Evolutionary conservation across 441 rosid species (phyloP), one percentile per base, ranked within the genome.

Genomic region (Pelargonium citronellum): DNA sequence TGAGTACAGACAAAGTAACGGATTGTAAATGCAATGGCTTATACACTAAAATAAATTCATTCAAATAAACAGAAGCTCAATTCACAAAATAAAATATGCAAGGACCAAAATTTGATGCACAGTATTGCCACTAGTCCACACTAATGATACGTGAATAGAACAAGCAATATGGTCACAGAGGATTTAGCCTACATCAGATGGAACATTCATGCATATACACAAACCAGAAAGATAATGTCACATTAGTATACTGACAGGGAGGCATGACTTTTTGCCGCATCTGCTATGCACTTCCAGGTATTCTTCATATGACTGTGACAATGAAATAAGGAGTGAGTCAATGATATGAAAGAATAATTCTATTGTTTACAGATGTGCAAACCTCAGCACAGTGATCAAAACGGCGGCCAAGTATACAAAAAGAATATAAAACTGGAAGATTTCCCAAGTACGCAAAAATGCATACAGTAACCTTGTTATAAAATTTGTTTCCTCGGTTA

Each of bases 271-370:
- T 78, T 80, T 80, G 85, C 83, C 75, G 87, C 87, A 79, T 85
- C 87, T 87, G 85, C 90, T 81, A 79, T 86, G 92, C 70, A 81
- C 87, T 80, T 88, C 96, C 81, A 94, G 84, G 71, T 94, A 94
- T 68, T 91, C 96, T 86, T 94, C 96, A 76, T 94, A 94, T 10
- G 98, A 87, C 97, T 94, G 94, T 85, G 80, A 79, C n/a, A 66
- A n/a, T 22, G 73, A 75, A 65, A 68, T 46, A 72, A 76, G 78
- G 63, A 30, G 70, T 47, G 60, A 67, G 71, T 34, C 72, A 78
- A 46, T 41, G 19, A 55, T 66, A 63, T 17, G 30, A 62, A 39
- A 24, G 74, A 67, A 17, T 1, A 62, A n/a, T 24, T 44, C 47
- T 43, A 62, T 67, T 63, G 39, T 58, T 47, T 4, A 75, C 41